Evolutionary conservation across 371 early-diverging fungal genomes (phyloP).

Genomic region (Synchytrium microbalum): DNA sequence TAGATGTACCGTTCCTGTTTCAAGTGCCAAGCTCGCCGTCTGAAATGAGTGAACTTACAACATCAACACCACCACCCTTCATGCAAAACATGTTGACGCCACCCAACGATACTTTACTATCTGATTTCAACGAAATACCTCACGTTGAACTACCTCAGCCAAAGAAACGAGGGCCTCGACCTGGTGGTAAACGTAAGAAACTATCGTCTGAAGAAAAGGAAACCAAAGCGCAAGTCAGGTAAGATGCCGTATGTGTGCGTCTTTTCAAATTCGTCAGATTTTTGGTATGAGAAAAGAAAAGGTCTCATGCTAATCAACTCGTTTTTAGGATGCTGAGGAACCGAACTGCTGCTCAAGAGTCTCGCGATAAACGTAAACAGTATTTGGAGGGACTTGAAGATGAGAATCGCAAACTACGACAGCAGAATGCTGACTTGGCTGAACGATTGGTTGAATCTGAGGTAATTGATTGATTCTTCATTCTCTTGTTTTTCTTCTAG

Average conservation of each 20-base stretch:
- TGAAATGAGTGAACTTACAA: not conserved
- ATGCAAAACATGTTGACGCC: not conserved
- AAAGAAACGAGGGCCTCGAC: not conserved
- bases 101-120: not conserved
- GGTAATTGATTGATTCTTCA: not conserved
- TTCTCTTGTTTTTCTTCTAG: not conserved
- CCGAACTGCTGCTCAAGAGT: conserved; percentile 84
- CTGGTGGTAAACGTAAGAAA: conserved; percentile 3
- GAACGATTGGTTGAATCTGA: conserved; percentile 36
- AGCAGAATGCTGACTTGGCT: conserved; percentile 55
- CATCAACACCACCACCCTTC: not conserved
- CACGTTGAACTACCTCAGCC: not conserved
- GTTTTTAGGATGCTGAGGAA: conserved; percentile 63
- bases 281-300: not conserved
- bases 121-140: not conserved
- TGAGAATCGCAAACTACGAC: conserved; percentile 51
- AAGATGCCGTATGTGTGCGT: not conserved
- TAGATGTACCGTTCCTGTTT: not conserved
- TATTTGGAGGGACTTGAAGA: conserved; percentile 69
- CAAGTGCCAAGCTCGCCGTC: not conserved
- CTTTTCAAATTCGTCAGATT: not conserved
- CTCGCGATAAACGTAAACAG: conserved; percentile 79
- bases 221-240: not conserved
- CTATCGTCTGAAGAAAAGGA: conserved; percentile 1
- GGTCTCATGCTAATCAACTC: not conserved